Conservation (phyloP, 2,329 filamentous ascomycete species). For the Diaporthe citriasiana region DNA sequence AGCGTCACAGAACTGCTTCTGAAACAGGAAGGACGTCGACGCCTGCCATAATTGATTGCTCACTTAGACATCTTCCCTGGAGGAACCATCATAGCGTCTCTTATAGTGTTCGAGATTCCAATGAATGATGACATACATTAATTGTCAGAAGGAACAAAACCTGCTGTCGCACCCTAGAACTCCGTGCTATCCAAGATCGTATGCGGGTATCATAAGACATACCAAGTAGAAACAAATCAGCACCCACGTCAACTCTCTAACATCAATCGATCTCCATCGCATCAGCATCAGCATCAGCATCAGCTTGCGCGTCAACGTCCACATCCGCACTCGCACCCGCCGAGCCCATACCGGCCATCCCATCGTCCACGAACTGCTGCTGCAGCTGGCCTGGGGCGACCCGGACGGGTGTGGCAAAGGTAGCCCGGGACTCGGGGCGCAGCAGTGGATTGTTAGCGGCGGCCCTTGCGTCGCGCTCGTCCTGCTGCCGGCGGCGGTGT, state of each 20-base stretch:
- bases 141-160: not conserved
- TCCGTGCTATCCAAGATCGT: conserved; percentile 37
- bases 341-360: conserved; percentile 6
- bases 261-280: conserved; percentile 76
- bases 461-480: conserved; percentile 51
- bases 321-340: not conserved
- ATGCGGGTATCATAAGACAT: conserved; percentile 43
- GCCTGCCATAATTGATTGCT: conserved; percentile 3
- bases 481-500: conserved; percentile 70
- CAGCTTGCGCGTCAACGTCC: conserved; percentile 51
- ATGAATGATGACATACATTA: conserved; percentile 24
- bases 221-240: not conserved
- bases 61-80: conserved; percentile 38
- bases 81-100: conserved; percentile 37
- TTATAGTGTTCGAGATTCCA: conserved; percentile 12
- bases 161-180: conserved; percentile 1
- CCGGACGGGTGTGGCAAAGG: conserved; percentile 41
- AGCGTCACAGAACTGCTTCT: not conserved
- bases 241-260: not conserved
- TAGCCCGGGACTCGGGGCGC: not conserved
- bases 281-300: conserved; percentile 68
- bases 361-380: not conserved
- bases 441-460: conserved; percentile 25
- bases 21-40: not conserved
- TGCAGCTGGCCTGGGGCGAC: not conserved